Evolutionary conservation across 768 basidiomycete species (phyloP), one percentile per base, ranked within the genome.

Genomic region (Exidia glandulosa): DNA sequence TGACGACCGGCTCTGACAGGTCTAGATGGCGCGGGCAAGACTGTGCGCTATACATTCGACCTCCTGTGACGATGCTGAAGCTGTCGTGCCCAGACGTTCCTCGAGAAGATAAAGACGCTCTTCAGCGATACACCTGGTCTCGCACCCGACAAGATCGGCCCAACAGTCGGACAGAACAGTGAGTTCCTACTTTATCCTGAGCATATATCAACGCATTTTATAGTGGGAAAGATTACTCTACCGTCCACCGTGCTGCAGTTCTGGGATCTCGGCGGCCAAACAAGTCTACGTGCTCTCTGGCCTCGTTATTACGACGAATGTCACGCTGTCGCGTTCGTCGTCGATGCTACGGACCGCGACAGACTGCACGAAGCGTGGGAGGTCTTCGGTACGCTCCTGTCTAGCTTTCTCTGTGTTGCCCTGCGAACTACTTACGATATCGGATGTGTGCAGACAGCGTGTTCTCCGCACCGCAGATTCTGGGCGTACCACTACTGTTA

Each of bases 151-250:
- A 96, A 93, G 74, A 97, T 99, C 65, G 91, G 81, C 0, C 96
- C 96, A 1, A 99, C 96, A 0, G 89, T 99, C 2, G 96, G 96
- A 0, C 95, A 98, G 74, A 98, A 98, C 72, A 95, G 95, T 95
- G 63, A 64, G 89, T n/a, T n/a, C n/a, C n/a, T n/a, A n/a, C n/a
- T n/a, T 75, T 10, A 25, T 32, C 16, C 19, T n/a, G 54, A 13
- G 3, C 27, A 32, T 32, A 41, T 47, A 7, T n/a, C n/a, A n/a
- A n/a, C n/a, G n/a, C n/a, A n/a, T n/a, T n/a, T n/a, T n/a, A 16
- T 66, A 96, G 95, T 89, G 71, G 96, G 95, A 37, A 91, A 90
- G 70, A 94, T 98, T 61, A 86, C 85, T 0, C 79, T 99, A 3
- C 92, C 96, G 0, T 95, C 94, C 0, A 94, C 93, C 0, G 88